These are phyloP conservation scores for Penicillium canariense DNA, from an alignment of 495 filamentous ascomycete species.

Conservation along the genomic window DNA sequence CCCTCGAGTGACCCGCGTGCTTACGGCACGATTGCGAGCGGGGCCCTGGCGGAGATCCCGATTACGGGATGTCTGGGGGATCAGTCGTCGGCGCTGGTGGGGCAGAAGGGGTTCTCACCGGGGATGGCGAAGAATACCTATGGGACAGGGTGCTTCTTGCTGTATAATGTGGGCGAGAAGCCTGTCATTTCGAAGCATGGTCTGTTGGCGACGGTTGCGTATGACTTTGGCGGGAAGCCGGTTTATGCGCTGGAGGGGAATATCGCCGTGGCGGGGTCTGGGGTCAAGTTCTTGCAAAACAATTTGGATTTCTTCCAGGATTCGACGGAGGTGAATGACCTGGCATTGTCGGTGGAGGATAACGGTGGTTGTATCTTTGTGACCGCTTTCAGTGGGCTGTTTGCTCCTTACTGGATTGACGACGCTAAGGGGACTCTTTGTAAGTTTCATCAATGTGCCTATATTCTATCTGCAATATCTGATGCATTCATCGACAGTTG, in stretches of 20 bases:
- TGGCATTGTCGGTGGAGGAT: constrained; percentile 77
- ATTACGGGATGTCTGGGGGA: constrained; percentile 91
- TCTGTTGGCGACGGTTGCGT: constrained; percentile 83
- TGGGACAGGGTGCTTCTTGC: constrained; percentile 90
- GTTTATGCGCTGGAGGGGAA: constrained; percentile 92
- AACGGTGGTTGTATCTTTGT: constrained; percentile 94
- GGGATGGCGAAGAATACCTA: constrained; percentile 96
- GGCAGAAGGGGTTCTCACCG: constrained; percentile 84
- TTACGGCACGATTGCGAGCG: constrained; percentile 67
- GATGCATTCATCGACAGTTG: constrained; percentile 48
- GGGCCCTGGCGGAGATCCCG: constrained; percentile 62
- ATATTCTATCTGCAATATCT: constrained; percentile 3
- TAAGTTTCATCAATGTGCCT: constrained; percentile 37
- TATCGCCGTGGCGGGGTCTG: constrained; percentile 89
- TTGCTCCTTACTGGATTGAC: constrained; percentile 97
- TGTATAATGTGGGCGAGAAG: constrained; percentile 89
- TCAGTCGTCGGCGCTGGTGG: constrained; percentile 89
- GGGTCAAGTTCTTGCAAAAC: constrained; percentile 84
- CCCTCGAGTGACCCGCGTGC: constrained; percentile 73
- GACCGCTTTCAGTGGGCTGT: constrained; percentile 92
- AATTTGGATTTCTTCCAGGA: constrained; percentile 78
- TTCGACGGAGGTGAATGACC: constrained; percentile 72
- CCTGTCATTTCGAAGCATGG: constrained; percentile 90
- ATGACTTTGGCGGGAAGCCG: constrained; percentile 68
- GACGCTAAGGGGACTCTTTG: constrained; percentile 90